Base-by-base conservation (phyloP, 306 rosid genomes). In the Bauhinia variegata region DNA sequence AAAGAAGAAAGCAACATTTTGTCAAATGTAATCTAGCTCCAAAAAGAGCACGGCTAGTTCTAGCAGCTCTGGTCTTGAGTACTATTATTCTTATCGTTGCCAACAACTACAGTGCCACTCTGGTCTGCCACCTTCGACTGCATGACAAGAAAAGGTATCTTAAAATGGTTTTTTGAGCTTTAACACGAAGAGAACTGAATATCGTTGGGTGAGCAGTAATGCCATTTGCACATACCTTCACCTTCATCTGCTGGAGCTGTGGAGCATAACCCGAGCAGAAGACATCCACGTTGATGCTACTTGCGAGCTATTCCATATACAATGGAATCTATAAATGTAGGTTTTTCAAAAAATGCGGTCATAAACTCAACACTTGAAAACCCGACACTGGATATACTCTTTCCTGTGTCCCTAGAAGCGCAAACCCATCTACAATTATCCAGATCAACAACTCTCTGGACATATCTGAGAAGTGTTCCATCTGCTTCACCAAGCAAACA, bases 361-460 rank as follows among this genome's bases (percentile, higher is more conserved):
- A 67, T 77, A 15, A 90, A 77, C 63, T 88, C 85, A 56, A 90
- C 79, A 36, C 54, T 61, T 10, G 96, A 80, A 78, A 93, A 89
- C 72, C 88, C 96, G 8, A 90, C 89, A 41, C 37, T 68, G 12
- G 82, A 72, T 81, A 93, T 88, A 8, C 15, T 41, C 44, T 43
- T 50, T 68, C 84, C 89, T n/a, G 91, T 88, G 63, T 84, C 83
- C 63, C 95, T 71, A 33, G 89, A 83, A 56, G 90, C 87, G 67
- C 85, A 89, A 66, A 93, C 36, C 95, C 95, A 72, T 88, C 99
- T 49, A 80, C 44, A 42, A 88, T 5, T 44, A 74, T 73, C 73
- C 83, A 96, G 95, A 80, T 90, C 87, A 56, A 89, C 83, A 76
- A 85, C 65, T 37, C 67, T 64, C 64, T 93, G 96, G 6, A 86